Evolutionary conservation across 108 stramenopile species (phyloP), one percentile per base, ranked within the genome.

Genomic region (Cyclostephanos invisitatus): DNA sequence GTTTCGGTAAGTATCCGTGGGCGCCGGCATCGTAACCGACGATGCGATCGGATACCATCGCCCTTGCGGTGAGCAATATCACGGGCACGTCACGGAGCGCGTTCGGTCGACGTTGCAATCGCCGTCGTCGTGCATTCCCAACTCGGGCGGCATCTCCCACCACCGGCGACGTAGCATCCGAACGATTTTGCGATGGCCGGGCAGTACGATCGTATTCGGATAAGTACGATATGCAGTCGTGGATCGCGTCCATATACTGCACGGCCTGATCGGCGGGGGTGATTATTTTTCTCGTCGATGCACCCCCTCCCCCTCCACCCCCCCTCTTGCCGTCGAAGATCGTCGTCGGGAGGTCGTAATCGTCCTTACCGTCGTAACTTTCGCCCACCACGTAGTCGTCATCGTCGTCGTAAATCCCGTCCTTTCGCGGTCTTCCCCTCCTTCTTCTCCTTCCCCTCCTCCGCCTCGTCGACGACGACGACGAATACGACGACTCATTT

Each of bases 1-100:
- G 95, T 69, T 96, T 96, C 2, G 95, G 88, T 7, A 96, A 42
- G 65, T 93, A 93, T 12, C 72, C 92, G 80, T 93, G 81, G 22
- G 90, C 91, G 2, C 91, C 95, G 9, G 86, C 85, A 12, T 86
- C 74, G 68, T 93, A 96, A 14, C 95, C 95, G 54, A 62, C 62
- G 35, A 93, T 90, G 5, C 95, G 89, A 83, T 96, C 95, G 48
- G 78, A 70, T 8, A 90, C 86, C 83, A 89, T 81, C 7, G 76
- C 88, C 63, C 90, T 92, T 44, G 95, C 95, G 0, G 95, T 93
- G 17, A 96, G 81, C 54, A 96, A 60, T 37, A 96, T 74, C 22
- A 93, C 88, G 9, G 95, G 95, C 27, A 91, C 73, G 28, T 63
- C 42, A 18, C 47, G 29, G 6, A 77, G 32, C 22, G 48, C 21